A percentile compares a stretch with the other conserved stretches of the same genome.
Conservation (phyloP, 176 grass and related monocot species). For the Carex littledalei region DNA sequence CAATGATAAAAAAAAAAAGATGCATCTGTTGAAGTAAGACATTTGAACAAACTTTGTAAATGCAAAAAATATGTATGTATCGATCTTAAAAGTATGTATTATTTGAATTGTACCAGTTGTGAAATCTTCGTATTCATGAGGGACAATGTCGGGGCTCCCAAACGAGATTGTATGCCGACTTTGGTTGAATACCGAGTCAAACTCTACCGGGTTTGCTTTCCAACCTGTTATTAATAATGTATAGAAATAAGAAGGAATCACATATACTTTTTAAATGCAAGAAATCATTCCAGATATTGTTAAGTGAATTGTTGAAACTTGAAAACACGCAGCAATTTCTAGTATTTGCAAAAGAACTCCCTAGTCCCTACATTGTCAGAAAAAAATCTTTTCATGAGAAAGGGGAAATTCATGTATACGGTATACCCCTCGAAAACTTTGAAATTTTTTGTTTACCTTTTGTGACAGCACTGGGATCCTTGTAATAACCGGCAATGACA, state of each 20-base stretch:
- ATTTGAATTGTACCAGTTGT: conserved; percentile 52
- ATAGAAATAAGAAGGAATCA: neutral
- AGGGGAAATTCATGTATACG: too few relatives aligned
- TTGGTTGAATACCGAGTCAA: conserved; percentile 95
- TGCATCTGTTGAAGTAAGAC: conserved; percentile 56
- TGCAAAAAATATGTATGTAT: too few relatives aligned
- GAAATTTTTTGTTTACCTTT: conserved; percentile 36
- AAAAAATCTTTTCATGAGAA: too few relatives aligned
- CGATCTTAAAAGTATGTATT: neutral
- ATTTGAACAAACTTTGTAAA: too few relatives aligned
- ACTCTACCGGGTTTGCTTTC: conserved; percentile 96
- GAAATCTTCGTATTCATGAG: conserved; percentile 86
- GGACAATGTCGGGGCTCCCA: conserved; percentile 89
- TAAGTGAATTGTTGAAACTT: too few relatives aligned
- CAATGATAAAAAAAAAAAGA: conserved; percentile 96
- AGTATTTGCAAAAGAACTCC: too few relatives aligned
- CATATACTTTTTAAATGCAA: neutral
- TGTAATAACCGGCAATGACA: conserved; percentile 88
- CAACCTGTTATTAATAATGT: conserved; percentile 44
- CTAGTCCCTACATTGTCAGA: too few relatives aligned
- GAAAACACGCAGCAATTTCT: too few relatives aligned
- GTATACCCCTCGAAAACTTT: too few relatives aligned
- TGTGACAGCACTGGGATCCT: conserved; percentile 76
- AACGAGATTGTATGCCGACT: conserved; percentile 69
- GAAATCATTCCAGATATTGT: too few relatives aligned